A percentile compares a stretch with the other conserved stretches of the same genome.
These are phyloP conservation scores for Populus tremula DNA, from an alignment of 345 rosid species.

Conservation along the genomic window DNA sequence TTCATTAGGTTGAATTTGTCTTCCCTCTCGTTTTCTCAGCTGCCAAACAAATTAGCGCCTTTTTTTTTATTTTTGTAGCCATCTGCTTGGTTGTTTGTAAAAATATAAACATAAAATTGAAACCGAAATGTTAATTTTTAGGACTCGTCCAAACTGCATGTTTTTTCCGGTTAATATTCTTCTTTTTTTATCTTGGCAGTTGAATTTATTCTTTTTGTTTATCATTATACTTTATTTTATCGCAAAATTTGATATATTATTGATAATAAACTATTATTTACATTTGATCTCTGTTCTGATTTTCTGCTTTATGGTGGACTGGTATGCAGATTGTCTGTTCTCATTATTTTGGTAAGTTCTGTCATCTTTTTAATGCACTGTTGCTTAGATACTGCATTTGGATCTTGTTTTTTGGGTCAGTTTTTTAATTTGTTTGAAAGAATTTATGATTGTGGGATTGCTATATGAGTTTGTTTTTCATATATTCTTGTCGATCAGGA, in stretches of 20 bases:
- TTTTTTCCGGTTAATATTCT: too few relatives aligned
- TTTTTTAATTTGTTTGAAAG: background rate
- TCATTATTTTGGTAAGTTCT: conserved; percentile 32
- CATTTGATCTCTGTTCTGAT: background rate
- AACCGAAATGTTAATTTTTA: too few relatives aligned
- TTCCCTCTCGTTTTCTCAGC: too few relatives aligned
- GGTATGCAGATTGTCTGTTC: conserved; percentile 38
- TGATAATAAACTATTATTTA: background rate
- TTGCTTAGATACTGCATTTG: background rate
- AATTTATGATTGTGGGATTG: background rate
- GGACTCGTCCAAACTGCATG: too few relatives aligned
- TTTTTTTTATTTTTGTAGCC: too few relatives aligned
- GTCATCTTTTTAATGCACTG: background rate
- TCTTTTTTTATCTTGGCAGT: background rate
- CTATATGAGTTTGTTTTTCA: background rate
- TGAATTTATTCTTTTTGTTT: background rate
- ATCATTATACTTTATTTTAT: background rate
- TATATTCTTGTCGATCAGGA: background rate
- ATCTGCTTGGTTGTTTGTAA: too few relatives aligned
- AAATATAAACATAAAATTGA: too few relatives aligned
- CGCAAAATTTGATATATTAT: background rate
- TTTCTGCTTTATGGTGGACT: background rate
- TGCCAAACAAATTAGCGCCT: too few relatives aligned
- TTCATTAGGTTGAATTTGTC: too few relatives aligned
- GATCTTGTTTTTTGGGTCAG: background rate